Evolutionary conservation across 2,329 filamentous ascomycete genomes (phyloP), one percentile per base, ranked within the genome.

Genomic region (Paecilomyces formosus): DNA sequence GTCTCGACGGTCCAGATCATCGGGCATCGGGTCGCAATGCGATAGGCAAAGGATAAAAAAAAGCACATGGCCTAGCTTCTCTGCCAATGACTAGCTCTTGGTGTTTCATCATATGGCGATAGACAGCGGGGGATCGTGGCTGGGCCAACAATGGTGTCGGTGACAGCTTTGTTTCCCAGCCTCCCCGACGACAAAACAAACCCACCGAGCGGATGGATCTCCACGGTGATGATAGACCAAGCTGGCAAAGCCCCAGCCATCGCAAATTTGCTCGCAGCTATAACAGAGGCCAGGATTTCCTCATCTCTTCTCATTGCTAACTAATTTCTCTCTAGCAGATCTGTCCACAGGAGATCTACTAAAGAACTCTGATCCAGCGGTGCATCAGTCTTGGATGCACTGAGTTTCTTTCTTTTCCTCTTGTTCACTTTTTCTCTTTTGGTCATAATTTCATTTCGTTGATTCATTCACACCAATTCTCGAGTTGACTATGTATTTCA

Each of bases 401-500:
- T 26, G 9, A 24, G n/a, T 24, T 26, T 24, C 13, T 28, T 55
- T 52, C 54, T 61, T 59, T 54, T 55, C 18, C 21, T 33, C 28
- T n/a, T 53, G 22, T 55, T 30, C 18, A 26, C 45, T 51, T 30
- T 22, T 56, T 2, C 30, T 52, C 24, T 24, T 21, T 61, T 61
- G 52, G 39, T 21, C 54, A 15, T 54, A 55, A 13, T 55, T 45
- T 55, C 24, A 53, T 26, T 53, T 52, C 53, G 57, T 53, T 56
- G 24, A 18, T 59, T 49, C 53, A 26, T 53, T 35, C 15, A 31
- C 50, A 67, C 54, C 6, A 6, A 22, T 12, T 31, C 21, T 35
- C 15, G 1, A 50, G n/a, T 22, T 22, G 11, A 50, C 53, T 22
- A 74, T 74, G 72, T 66, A 68, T 63, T 63, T 70, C 64, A 64